Conservation (phyloP, 2,329 filamentous ascomycete species). For the Sporothrix protearum region DNA sequence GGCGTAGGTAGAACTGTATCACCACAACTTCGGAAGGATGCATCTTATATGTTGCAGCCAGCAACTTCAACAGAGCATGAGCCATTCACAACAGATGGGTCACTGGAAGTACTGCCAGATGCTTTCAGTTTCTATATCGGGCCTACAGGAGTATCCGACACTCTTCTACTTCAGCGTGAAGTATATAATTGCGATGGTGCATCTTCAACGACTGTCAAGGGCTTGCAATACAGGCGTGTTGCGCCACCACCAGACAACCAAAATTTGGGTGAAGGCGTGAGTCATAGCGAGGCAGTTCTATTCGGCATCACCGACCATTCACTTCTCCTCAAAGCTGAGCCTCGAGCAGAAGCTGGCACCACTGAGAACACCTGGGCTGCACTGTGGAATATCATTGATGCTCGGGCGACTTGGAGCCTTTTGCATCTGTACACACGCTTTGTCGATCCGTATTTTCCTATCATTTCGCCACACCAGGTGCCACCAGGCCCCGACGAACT, state of each 20-base stretch:
- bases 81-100: constrained; percentile 10
- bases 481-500: constrained; percentile 34
- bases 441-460: constrained; percentile 44
- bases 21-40: background rate
- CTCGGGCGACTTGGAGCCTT: constrained; percentile 37
- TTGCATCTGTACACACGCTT: constrained; percentile 42
- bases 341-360: constrained; percentile 30
- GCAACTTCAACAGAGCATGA: background rate
- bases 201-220: constrained; percentile 13
- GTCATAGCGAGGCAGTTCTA: constrained; percentile 26
- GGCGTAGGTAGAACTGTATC: background rate
- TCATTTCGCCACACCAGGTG: constrained; percentile 38
- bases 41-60: background rate
- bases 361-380: constrained; percentile 33
- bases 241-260: background rate
- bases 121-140: constrained; percentile 29
- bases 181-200: constrained; percentile 8
- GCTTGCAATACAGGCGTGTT: constrained; percentile 28
- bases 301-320: constrained; percentile 38
- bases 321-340: constrained; percentile 36
- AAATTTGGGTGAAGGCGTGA: background rate
- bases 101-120: constrained; percentile 25
- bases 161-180: constrained; percentile 21
- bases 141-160: constrained; percentile 25
- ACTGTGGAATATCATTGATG: constrained; percentile 34